A percentile compares a stretch with the other conserved stretches of the same genome.
Conservation (phyloP, 1,284 basidiomycete species). For the Ceratobasidium papillatum region DNA sequence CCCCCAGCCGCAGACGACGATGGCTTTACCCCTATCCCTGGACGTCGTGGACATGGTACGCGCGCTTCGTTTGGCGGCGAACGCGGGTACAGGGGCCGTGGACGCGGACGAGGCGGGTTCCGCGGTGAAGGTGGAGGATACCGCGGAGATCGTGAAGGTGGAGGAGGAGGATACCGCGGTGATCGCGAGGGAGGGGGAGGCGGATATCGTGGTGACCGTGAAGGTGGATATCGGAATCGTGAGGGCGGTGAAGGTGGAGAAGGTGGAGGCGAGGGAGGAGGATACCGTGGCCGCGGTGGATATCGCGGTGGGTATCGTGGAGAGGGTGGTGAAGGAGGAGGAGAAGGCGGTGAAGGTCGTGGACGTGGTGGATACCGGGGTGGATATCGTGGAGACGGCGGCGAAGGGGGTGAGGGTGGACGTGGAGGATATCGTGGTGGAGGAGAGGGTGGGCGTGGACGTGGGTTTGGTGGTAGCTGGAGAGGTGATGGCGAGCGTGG, state of each 20-base stretch:
- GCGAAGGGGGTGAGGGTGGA: not conserved
- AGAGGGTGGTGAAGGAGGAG: not conserved
- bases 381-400: not conserved
- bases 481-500: no score
- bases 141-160: conserved; percentile 45
- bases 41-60: conserved; percentile 1
- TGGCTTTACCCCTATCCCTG: conserved; percentile 22
- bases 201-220: conserved; percentile 6
- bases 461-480: no score
- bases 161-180: conserved; percentile 20
- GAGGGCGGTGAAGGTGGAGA: conserved; percentile 25
- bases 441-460: no score
- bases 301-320: no score
- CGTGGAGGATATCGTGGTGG: conserved; percentile 9
- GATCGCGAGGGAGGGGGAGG: conserved; percentile 12
- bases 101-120: conserved; percentile 47
- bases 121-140: conserved; percentile 48
- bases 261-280: not conserved
- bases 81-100: conserved; percentile 50
- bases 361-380: not conserved
- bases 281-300: conserved; percentile 15
- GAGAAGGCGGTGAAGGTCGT: not conserved
- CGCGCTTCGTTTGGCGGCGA: conserved; percentile 46
- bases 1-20: conserved; percentile 12
- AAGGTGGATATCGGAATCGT: conserved; percentile 4